Conservation (phyloP, 257 asterid genomes). For the Mitragyna speciosa region DNA sequence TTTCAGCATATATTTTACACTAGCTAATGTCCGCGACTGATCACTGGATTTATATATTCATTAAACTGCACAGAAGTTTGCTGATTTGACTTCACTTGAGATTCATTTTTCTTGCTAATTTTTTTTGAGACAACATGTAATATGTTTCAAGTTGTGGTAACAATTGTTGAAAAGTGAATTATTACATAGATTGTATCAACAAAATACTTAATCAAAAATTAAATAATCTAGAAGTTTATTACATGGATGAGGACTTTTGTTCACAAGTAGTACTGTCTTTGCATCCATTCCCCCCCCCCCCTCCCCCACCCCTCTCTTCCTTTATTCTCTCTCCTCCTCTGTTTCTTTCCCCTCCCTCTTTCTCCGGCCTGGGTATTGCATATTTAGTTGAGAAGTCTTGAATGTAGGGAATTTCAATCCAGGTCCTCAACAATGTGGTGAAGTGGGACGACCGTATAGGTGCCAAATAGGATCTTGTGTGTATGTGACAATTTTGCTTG, state of each 20-base stretch:
- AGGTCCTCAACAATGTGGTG: no score
- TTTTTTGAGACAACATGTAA: background rate
- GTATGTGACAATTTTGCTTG: no score
- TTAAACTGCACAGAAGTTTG: background rate
- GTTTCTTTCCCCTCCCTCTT: no score
- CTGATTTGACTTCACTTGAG: background rate
- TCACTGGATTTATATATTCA: background rate
- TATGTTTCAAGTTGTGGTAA: background rate
- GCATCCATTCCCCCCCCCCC: no score
- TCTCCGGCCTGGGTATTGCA: no score
- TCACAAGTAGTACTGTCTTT: background rate
- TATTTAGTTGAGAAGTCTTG: no score
- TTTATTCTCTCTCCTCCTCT: no score
- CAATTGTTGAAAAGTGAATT: background rate
- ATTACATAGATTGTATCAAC: background rate
- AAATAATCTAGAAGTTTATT: background rate
- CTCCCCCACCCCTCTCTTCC: no score
- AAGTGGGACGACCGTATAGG: no score
- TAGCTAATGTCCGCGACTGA: background rate
- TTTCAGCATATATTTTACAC: background rate
- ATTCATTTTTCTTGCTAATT: background rate
- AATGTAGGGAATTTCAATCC: no score
- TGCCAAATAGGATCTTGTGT: no score
- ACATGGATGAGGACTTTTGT: background rate
- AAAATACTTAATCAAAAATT: background rate